A percentile compares a stretch with the other conserved stretches of the same genome.
These are phyloP conservation scores for Termitomyces sp. DNA, from an alignment of 768 basidiomycete genomes.

Conservation along the genomic window DNA sequence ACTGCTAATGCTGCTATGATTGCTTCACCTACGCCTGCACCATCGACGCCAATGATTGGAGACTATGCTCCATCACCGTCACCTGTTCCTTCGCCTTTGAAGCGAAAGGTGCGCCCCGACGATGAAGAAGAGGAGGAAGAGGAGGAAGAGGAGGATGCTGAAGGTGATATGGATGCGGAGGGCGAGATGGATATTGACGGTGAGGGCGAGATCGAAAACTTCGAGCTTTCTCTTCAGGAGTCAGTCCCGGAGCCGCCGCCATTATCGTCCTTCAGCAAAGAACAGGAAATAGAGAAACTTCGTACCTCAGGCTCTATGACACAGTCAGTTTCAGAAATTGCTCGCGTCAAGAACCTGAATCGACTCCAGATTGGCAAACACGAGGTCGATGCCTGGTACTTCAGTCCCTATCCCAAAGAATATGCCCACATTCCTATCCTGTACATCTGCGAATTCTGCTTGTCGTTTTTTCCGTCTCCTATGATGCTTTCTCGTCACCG, in stretches of 20 bases:
- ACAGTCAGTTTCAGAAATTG: conserved; percentile 95
- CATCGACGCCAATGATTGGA: conserved; percentile 19
- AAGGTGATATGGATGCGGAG: conserved; percentile 54
- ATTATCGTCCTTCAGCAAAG: conserved; percentile 80
- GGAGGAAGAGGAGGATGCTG: conserved; percentile 52
- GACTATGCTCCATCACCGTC: conserved; percentile 50
- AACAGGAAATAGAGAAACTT: conserved; percentile 98
- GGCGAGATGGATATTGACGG: conserved; percentile 75
- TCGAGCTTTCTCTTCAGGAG: conserved; percentile 57
- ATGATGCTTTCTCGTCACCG: conserved; percentile 94
- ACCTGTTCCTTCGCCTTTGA: conserved; percentile 50
- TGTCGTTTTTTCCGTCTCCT: conserved; percentile 85
- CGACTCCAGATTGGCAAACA: conserved; percentile 93
- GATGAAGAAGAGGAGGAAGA: conserved; percentile 67
- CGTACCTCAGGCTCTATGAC: conserved; percentile 99
- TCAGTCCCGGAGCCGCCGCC: conserved; percentile 50
- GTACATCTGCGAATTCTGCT: conserved; percentile 98
- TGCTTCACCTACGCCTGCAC: conserved; percentile 53
- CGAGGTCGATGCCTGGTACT: conserved; percentile 99
- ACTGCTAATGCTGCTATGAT: conserved; percentile 62
- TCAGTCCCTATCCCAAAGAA: conserved; percentile 98
- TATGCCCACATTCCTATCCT: conserved; percentile 93
- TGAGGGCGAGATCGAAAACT: conserved; percentile 69
- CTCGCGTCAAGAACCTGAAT: conserved; percentile 97
- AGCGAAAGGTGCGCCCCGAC: conserved; percentile 65